phyloP scores from a whole-genome alignment of 345 rosid genomes.

The Citrus trifoliata region DNA sequence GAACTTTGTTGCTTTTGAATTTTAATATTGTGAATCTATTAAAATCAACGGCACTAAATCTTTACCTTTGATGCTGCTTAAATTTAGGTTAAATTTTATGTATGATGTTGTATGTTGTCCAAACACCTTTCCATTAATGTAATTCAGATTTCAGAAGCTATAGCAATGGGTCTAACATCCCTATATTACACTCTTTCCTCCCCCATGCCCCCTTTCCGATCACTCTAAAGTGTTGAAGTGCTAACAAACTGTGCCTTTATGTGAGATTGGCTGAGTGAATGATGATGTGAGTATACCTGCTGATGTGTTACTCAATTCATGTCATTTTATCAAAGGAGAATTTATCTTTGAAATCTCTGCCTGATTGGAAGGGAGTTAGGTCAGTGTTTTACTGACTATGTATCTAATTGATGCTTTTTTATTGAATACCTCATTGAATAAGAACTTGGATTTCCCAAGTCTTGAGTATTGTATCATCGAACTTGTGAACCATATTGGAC shows the following conservation, averaged over 20 bases:
- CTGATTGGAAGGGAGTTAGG: background rate
- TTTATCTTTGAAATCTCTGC: background rate
- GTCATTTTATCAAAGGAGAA: background rate
- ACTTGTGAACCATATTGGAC: background rate
- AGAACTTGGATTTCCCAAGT: background rate
- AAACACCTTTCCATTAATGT: background rate
- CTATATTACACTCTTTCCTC: background rate
- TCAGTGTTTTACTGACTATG: background rate
- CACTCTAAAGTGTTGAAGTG: constrained; percentile 1
- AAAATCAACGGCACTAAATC: background rate
- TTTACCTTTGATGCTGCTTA: background rate
- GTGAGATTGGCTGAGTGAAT: background rate
- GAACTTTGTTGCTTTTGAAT: background rate
- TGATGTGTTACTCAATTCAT: background rate
- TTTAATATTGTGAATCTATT: background rate
- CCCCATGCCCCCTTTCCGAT: background rate
- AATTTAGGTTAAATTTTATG: background rate
- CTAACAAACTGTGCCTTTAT: background rate
- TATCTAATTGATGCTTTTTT: background rate
- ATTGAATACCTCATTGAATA: background rate
- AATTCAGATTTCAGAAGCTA: background rate
- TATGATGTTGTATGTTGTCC: background rate
- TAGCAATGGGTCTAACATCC: background rate
- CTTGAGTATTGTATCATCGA: no score
- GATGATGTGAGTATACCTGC: background rate